Percentiles rank a stretch among this genome's conserved stretches.
These are phyloP conservation scores for Aotearoamyces nothofagi DNA, from an alignment of 2,329 filamentous ascomycete genomes.

Conservation along the genomic window DNA sequence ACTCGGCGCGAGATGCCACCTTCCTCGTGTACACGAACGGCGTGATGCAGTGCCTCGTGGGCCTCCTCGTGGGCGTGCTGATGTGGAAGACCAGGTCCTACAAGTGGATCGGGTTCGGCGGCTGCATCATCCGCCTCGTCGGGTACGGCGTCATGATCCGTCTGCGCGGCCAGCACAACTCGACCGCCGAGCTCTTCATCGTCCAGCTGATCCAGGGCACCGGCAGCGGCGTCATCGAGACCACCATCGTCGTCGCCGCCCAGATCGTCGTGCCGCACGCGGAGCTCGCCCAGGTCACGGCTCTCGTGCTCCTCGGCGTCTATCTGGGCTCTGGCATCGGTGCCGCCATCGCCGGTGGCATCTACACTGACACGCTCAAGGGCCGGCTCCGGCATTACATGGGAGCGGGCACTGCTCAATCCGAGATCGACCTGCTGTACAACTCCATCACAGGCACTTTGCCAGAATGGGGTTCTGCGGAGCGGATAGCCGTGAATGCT, in stretches of 20 bases:
- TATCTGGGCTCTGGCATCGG: constrained; percentile 25
- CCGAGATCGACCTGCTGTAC: constrained; percentile 23
- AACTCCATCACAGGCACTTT: constrained; percentile 28
- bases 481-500: constrained; percentile 26
- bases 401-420: constrained; percentile 16
- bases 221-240: constrained; percentile 29
- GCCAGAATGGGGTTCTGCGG: constrained; percentile 24
- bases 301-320: constrained; percentile 26
- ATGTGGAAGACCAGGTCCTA: constrained; percentile 28
- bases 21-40: constrained; percentile 17
- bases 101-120: constrained; percentile 29
- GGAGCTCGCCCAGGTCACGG: constrained; percentile 31
- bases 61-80: constrained; percentile 23
- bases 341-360: constrained; percentile 28
- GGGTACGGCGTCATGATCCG: constrained; percentile 36
- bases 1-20: constrained; percentile 24
- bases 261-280: constrained; percentile 29
- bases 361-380: constrained; percentile 31
- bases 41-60: constrained; percentile 26
- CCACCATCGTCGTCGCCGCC: constrained; percentile 25
- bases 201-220: constrained; percentile 32
- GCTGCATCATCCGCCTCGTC: constrained; percentile 25
- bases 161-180: constrained; percentile 28
- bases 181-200: constrained; percentile 28
- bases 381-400: constrained; percentile 21